A percentile compares a stretch with the other conserved stretches of the same genome.
phyloP scores from a whole-genome alignment of 192 early-diverging fungal genomes.

The Coemansia sp. region DNA sequence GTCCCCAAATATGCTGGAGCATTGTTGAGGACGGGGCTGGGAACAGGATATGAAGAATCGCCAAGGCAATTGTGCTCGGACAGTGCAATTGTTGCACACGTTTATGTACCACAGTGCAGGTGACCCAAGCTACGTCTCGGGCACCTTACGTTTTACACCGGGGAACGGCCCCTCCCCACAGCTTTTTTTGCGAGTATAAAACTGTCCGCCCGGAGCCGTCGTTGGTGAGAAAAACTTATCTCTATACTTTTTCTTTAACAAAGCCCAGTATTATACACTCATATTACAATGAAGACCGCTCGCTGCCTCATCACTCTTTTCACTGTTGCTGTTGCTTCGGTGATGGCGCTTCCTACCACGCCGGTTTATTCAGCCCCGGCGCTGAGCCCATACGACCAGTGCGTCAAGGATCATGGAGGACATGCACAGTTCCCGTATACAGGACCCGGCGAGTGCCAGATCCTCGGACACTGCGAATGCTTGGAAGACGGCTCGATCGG shows the following conservation, averaged over 20 bases:
- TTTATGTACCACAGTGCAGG: not conserved
- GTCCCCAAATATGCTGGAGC: not conserved
- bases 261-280: not conserved
- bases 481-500: constrained; percentile 28
- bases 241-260: not conserved
- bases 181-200: not conserved
- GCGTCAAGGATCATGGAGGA: constrained; percentile 43
- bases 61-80: not conserved
- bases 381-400: constrained; percentile 28
- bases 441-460: constrained; percentile 42
- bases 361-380: constrained; percentile 2
- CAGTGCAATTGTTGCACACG: not conserved
- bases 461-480: constrained; percentile 38
- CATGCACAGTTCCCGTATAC: constrained; percentile 35
- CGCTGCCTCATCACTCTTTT: constrained; percentile 1
- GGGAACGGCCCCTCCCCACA: not conserved
- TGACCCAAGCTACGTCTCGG: not conserved
- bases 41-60: not conserved
- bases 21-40: not conserved
- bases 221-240: not conserved
- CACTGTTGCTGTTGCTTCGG: constrained; percentile 1
- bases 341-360: constrained; percentile 12
- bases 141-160: not conserved
- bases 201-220: not conserved
- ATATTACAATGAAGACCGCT: constrained; percentile 9